phyloP scores from a whole-genome alignment of 2,329 filamentous ascomycete species.

The Neofusicoccum cordaticola region DNA sequence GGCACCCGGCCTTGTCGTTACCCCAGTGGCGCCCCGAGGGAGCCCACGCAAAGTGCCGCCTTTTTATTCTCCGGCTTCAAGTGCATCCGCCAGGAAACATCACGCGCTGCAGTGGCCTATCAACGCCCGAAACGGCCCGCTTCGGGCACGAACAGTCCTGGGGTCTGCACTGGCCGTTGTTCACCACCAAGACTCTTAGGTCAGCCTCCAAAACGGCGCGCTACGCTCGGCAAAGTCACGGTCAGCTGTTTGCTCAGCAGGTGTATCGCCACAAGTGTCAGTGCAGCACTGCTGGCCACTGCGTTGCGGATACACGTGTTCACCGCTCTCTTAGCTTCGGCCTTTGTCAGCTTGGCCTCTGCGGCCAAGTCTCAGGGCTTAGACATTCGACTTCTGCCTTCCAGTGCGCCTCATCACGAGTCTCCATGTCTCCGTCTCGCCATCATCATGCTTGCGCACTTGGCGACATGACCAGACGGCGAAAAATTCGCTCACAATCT shows the following conservation, averaged over 20 bases:
- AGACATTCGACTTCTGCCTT: slow-evolving; percentile 2
- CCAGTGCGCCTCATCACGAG: slow-evolving; percentile 1
- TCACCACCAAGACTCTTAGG: not conserved
- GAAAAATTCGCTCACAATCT: not conserved
- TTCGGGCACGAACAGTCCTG: not conserved
- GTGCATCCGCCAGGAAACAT: not conserved
- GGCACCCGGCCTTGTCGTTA: not conserved
- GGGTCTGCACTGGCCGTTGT: not conserved
- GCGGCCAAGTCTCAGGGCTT: not conserved
- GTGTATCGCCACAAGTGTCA: not conserved
- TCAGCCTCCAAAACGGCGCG: not conserved
- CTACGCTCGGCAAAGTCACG: not conserved
- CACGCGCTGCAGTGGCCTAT: slow-evolving; percentile 3
- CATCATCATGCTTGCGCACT: not conserved
- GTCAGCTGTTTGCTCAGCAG: not conserved
- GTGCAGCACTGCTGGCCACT: not conserved
- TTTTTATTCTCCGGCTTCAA: not conserved
- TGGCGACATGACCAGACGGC: not conserved
- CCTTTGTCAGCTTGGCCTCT: slow-evolving; percentile 12
- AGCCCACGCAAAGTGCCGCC: not conserved
- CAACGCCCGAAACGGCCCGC: not conserved
- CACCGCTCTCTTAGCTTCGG: slow-evolving; percentile 11
- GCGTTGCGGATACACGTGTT: not conserved
- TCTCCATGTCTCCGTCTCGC: not conserved
- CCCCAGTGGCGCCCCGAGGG: not conserved